Evolutionary conservation across 1,139 yeast species (phyloP), one percentile per base, ranked within the genome.

Genomic region (Pichia sp.): DNA sequence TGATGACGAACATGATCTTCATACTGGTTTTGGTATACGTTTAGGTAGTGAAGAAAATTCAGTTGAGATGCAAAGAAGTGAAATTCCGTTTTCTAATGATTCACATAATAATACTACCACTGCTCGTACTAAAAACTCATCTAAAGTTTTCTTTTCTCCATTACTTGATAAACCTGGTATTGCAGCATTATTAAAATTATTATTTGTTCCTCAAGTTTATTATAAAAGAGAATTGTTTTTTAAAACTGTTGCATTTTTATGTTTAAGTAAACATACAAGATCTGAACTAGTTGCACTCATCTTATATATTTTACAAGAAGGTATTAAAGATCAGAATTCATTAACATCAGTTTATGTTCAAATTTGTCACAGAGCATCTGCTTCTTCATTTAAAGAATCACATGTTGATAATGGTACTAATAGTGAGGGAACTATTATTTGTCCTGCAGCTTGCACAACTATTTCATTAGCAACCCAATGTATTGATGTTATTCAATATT

Each of bases 251-350:
- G 76, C 76, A 26, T 77, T 75, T 46, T 60, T 88, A 46, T 84
- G 95, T 56, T 72, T 76, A 47, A 86, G 81, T 60, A 83, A 84
- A 56, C 93, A 82, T 49, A 83, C 86, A 10, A 66, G 96, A 40
- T 66, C 76, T 18, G 96, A 89, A 50, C 74, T 87, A n/a, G 69
- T 88, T 59, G 78, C 82, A 34, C 64, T 82, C 43, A 60, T 88
- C 40, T 61, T 88, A 35, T 77, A 81, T 24, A 73, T 88, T 34
- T 63, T 89, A 33, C 80, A 80, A 48, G 96, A 88, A 50, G 94
- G 93, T 8, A 68, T 83, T 13, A 59, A 62, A 1, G 82, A 76
- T 50, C 80, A 78, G 40, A 70, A 69, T 22, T 63, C 86, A 0
- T 61, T 86, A 40, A 91, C 83, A 50, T 74, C 69, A 50, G 73